phyloP scores from a whole-genome alignment of 108 stramenopile genomes.

The Skeletonema marinoi region DNA sequence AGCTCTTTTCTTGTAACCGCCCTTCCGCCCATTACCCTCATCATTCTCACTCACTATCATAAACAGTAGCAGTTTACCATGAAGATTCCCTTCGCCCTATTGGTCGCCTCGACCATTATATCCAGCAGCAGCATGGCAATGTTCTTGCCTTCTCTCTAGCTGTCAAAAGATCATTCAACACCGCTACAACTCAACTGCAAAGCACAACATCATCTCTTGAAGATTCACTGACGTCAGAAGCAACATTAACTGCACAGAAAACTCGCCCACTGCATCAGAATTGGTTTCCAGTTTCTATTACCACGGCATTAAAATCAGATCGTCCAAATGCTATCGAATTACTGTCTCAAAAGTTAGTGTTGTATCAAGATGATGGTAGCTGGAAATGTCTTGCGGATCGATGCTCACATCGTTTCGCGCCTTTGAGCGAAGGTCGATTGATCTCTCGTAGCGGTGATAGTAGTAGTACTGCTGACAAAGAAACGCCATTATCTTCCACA shows the following conservation, averaged over 20 bases:
- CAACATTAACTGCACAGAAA: background rate
- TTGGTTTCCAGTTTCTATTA: conserved; percentile 7
- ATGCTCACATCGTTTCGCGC: conserved; percentile 32
- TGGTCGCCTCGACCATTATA: background rate
- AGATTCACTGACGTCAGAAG: background rate
- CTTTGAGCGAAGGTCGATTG: conserved; percentile 29
- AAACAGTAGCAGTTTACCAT: too few relatives aligned
- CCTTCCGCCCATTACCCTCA: too few relatives aligned
- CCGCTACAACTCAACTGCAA: background rate
- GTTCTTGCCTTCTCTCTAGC: background rate
- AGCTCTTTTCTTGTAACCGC: too few relatives aligned
- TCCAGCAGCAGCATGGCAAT: background rate
- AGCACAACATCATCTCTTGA: background rate
- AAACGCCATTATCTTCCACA: background rate
- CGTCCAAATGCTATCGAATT: conserved; percentile 14
- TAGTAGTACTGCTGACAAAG: background rate
- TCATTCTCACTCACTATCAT: too few relatives aligned
- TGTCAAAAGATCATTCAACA: background rate
- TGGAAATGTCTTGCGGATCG: conserved; percentile 28
- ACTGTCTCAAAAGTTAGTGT: conserved; percentile 10
- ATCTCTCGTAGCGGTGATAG: background rate
- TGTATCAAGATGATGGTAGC: conserved; percentile 8
- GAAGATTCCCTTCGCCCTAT: background rate
- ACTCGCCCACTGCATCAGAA: conserved; percentile 7
- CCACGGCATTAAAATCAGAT: conserved; percentile 2